phyloP scores from a whole-genome alignment of 2,329 filamentous ascomycete species.

The Cladosporium sp. region DNA sequence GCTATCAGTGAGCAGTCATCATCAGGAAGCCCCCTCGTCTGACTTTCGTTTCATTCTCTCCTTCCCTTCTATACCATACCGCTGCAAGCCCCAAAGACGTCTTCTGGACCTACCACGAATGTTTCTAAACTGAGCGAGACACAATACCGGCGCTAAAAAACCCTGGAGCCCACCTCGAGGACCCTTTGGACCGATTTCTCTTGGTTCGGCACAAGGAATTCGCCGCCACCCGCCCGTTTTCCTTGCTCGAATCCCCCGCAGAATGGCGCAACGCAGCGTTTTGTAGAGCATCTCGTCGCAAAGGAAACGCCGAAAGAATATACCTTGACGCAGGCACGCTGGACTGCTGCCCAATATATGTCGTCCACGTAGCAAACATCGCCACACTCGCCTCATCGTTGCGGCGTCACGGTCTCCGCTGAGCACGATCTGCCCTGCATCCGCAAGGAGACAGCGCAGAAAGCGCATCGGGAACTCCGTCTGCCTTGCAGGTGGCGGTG shows the following conservation, averaged over 20 bases:
- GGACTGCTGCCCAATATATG: slow-evolving; percentile 6
- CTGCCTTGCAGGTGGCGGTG: slow-evolving; percentile 7
- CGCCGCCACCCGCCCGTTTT: background rate
- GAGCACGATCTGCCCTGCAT: slow-evolving; percentile 8
- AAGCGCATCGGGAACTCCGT: slow-evolving; percentile 9
- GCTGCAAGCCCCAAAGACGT: too few relatives aligned
- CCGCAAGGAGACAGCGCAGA: background rate
- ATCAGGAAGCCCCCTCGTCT: background rate
- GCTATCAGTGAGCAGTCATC: background rate
- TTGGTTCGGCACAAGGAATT: background rate
- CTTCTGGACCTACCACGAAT: background rate
- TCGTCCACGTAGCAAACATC: slow-evolving; percentile 8
- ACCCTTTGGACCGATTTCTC: background rate
- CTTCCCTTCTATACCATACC: background rate
- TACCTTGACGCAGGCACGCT: background rate
- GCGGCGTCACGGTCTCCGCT: background rate
- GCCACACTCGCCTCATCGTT: slow-evolving; percentile 4
- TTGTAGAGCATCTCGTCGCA: too few relatives aligned
- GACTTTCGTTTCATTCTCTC: background rate
- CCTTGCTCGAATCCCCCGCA: background rate
- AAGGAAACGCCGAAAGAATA: too few relatives aligned
- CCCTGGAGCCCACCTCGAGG: background rate
- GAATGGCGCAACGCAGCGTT: background rate
- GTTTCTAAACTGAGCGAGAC: background rate
- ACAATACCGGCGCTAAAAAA: background rate